Evolutionary conservation across 2,329 filamentous ascomycete species (phyloP).

Genomic region (Claviceps quebecensis): DNA sequence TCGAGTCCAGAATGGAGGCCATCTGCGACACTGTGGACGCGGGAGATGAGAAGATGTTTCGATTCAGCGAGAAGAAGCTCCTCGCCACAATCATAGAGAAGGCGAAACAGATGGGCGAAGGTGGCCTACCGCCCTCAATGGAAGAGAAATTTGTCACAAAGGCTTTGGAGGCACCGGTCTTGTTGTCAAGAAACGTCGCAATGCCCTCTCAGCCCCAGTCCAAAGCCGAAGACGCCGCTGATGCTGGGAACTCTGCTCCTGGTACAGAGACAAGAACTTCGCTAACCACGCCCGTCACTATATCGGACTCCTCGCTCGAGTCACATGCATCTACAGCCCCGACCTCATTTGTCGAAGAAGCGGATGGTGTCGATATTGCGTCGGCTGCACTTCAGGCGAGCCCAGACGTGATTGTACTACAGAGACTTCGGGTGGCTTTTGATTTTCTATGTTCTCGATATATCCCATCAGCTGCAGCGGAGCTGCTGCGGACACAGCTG

Average conservation of each 20-base stretch:
- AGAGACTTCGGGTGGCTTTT: constrained; percentile 50
- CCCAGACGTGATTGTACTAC: constrained; percentile 38
- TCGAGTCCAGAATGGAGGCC: constrained; percentile 52
- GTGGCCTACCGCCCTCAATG: constrained; percentile 61
- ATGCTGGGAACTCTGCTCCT: constrained; percentile 11
- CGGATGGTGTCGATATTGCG: constrained; percentile 19
- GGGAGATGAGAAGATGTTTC: constrained; percentile 74
- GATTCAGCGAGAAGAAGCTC: constrained; percentile 61
- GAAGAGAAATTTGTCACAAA: constrained; percentile 74
- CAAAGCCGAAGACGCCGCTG: constrained; percentile 4
- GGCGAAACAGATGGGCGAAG: constrained; percentile 51
- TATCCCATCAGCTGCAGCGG: constrained; percentile 31
- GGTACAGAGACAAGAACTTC: constrained; percentile 22
- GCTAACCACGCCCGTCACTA: constrained; percentile 26
- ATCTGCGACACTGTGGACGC: constrained; percentile 75
- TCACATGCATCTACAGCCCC: constrained; percentile 32
- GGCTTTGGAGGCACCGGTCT: constrained; percentile 60
- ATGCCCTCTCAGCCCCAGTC: constrained; percentile 6
- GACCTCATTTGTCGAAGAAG: constrained; percentile 27
- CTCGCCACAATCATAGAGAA: constrained; percentile 52
- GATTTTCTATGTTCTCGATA: constrained; percentile 52
- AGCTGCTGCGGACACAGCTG: constrained; percentile 27
- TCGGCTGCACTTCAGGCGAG: constrained; percentile 32
- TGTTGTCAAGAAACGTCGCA: constrained; percentile 50
- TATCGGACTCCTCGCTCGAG: constrained; percentile 18